These are phyloP conservation scores for Cicer arietinum DNA, from an alignment of 306 rosid species.

Conservation along the genomic window DNA sequence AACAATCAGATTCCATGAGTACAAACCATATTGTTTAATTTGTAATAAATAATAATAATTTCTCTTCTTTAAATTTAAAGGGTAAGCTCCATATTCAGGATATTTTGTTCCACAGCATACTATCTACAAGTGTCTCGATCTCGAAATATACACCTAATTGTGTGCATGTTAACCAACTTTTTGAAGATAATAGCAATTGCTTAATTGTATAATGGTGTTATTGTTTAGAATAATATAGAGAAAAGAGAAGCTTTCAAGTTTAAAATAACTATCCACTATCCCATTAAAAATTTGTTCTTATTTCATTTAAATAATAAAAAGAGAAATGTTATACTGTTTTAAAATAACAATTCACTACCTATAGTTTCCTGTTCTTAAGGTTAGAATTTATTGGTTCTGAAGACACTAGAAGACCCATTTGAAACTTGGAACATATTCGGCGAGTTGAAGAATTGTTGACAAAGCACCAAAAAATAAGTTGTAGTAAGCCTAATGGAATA, in stretches of 20 bases:
- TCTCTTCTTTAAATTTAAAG: background rate
- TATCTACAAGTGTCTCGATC: constrained; percentile 14
- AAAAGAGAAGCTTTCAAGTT: background rate
- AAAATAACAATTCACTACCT: constrained; percentile 19
- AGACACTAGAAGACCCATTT: constrained; percentile 3
- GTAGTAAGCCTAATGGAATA: constrained; percentile 1
- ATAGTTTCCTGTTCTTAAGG: constrained; percentile 1
- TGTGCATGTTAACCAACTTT: constrained; percentile 5
- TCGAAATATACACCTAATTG: background rate
- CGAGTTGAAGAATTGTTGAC: constrained; percentile 18
- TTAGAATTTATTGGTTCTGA: constrained; percentile 15
- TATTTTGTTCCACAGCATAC: background rate
- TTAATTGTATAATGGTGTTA: constrained; percentile 4
- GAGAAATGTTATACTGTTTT: constrained; percentile 7
- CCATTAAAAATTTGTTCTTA: constrained; percentile 8
- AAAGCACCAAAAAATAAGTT: constrained; percentile 4
- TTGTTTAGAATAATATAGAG: constrained; percentile 13
- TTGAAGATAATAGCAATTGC: background rate
- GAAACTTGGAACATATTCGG: background rate
- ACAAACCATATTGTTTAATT: constrained; percentile 6
- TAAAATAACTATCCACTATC: constrained; percentile 7
- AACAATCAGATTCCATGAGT: background rate
- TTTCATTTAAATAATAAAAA: background rate
- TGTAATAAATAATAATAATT: background rate
- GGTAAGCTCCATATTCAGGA: constrained; percentile 11